phyloP scores from a whole-genome alignment of 345 rosid species.

The Linum trigynum region DNA sequence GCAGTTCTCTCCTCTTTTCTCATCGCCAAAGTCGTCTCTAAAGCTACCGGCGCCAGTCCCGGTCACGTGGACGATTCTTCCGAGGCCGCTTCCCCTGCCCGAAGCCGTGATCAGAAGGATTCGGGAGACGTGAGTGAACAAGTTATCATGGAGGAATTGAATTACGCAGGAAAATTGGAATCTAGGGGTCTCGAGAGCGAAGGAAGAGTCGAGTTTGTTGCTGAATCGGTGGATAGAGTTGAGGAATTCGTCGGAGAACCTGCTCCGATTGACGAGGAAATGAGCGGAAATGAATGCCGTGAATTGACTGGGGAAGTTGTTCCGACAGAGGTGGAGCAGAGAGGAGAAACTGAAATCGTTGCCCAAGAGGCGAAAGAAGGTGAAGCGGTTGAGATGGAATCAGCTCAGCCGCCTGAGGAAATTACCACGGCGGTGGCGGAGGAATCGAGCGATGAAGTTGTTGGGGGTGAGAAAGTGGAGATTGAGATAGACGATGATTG shows the following conservation, averaged over 20 bases:
- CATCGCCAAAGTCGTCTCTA: conserved; percentile 48
- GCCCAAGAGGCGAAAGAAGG: conserved; percentile 9
- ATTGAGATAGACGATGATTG: conserved; percentile 49
- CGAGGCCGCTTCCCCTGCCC: no score
- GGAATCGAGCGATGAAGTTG: conserved; percentile 13
- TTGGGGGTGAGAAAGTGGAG: conserved; percentile 16
- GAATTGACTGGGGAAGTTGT: conserved; percentile 7
- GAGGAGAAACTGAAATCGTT: no score
- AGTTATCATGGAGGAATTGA: conserved; percentile 23
- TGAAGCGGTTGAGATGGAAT: conserved; percentile 14
- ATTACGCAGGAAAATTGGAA: conserved; percentile 22
- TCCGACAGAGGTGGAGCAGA: no score
- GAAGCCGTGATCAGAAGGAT: neutral
- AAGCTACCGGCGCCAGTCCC: neutral
- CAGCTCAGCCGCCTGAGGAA: conserved; percentile 16
- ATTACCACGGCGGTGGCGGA: conserved; percentile 6
- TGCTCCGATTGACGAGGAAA: conserved; percentile 15
- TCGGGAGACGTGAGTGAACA: conserved; percentile 14
- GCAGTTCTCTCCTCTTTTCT: conserved; percentile 54
- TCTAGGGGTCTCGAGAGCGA: conserved; percentile 23
- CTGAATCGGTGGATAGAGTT: conserved; percentile 21
- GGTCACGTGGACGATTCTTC: no score
- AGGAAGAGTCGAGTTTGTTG: conserved; percentile 24
- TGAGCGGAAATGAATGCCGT: neutral
- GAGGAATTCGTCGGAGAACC: conserved; percentile 30